Conservation (phyloP, 1,284 basidiomycete species). For the Microbotryomycetes sp. region DNA sequence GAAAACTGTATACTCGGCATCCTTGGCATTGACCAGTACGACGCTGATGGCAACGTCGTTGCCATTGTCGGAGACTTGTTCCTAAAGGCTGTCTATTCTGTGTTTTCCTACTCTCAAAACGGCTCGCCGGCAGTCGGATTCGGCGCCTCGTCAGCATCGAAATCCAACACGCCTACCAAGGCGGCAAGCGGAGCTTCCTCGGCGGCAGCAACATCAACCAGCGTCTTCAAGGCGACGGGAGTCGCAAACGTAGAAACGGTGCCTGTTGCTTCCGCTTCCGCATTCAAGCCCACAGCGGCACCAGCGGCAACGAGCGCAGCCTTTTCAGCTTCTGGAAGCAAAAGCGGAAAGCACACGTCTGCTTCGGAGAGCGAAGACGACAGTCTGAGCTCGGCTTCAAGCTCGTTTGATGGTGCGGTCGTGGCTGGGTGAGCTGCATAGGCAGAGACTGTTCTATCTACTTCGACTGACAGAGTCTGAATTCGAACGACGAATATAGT, state of each 20-base stretch:
- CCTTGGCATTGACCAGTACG: slow-evolving; percentile 27
- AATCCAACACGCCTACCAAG: not conserved
- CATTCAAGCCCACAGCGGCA: not conserved
- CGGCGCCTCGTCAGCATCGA: not conserved
- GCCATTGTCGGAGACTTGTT: slow-evolving; percentile 33
- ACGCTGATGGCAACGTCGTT: slow-evolving; percentile 30
- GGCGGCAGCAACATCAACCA: not conserved
- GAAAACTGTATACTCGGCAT: slow-evolving; percentile 32
- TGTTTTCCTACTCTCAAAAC: slow-evolving; percentile 28
- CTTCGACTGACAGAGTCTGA: too few species aligned
- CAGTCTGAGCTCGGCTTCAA: not conserved
- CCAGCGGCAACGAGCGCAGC: not conserved
- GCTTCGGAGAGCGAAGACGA: not conserved
- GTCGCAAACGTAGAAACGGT: not conserved
- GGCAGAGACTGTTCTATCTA: too few species aligned
- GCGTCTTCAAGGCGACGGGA: not conserved
- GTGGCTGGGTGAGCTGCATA: too few species aligned
- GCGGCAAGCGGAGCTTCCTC: not conserved
- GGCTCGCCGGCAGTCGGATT: slow-evolving; percentile 29
- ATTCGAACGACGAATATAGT: too few species aligned
- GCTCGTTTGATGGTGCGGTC: not conserved
- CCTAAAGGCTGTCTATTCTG: slow-evolving; percentile 28
- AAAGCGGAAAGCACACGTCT: not conserved
- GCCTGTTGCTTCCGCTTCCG: not conserved
- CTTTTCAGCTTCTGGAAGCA: not conserved